Evolutionary conservation across 176 grass and related monocot species (phyloP), one percentile per base, ranked within the genome.

Genomic region (Zea luxurians): DNA sequence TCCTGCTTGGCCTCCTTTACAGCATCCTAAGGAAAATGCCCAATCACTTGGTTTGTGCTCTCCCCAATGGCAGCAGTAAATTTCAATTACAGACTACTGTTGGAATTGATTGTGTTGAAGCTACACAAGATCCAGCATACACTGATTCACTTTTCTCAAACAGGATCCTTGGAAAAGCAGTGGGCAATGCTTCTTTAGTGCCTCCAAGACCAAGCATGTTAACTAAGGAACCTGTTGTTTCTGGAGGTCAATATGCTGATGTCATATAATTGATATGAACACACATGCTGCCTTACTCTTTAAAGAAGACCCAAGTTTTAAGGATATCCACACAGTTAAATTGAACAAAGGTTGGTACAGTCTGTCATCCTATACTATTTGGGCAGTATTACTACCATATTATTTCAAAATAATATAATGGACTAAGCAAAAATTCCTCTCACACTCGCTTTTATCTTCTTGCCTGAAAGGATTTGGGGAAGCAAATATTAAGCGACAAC

Each of bases 61-160:
- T 80, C 11, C 73, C 82, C 74, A 82, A 61, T 82, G 84, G 64
- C 27, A 61, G 48, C 4, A 48, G 54, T 53, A 78, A 80, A 78
- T 52, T 81, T 55, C 77, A 49, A 65, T 83, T 81, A 48, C 72
- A 83, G 44, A 64, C 34, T 70, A 47, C 76, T 45, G 38, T 68
- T 78, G 64, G 62, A 48, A 78, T 76, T 82, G 87, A 78, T 57
- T 53, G 0, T 61, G 58, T 86, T 35, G 73, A 70, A 57, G 58
- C 18, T 77, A 68, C 81, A 71, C 78, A 16, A 35, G 93, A 93
- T 81, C 74, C 80, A 77, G 63, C 78, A 73, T 84, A 83, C 18
- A 71, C 84, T n/a, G 86, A 85, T 54, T 91, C 86, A 83, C 78
- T 93, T 73, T 97, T 93, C 81, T 93, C 88, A 69, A 93, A 91